Conservation (phyloP, 2,329 filamentous ascomycete genomes). For the Trichophyton simii region DNA sequence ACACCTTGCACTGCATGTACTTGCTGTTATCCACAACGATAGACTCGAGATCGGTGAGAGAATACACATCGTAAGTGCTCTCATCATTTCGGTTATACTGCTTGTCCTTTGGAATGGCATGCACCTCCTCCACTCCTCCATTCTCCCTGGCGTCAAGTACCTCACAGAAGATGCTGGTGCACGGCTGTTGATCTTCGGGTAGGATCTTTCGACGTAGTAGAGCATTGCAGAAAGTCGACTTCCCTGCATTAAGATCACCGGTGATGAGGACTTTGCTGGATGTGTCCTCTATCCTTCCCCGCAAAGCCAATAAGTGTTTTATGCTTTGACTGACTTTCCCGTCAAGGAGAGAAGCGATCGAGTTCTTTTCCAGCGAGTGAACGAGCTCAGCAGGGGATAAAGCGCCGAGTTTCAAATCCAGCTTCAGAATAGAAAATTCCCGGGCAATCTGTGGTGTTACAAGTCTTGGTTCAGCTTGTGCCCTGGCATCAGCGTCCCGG, state of each 20-base stretch:
- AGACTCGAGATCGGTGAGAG: slow-evolving; percentile 64
- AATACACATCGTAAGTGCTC: slow-evolving; percentile 81
- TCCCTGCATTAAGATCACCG: slow-evolving; percentile 91
- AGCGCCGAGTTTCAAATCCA: slow-evolving; percentile 82
- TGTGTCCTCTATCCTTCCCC: slow-evolving; percentile 92
- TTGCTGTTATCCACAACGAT: slow-evolving; percentile 80
- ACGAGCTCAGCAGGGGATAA: slow-evolving; percentile 81
- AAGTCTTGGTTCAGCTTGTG: slow-evolving; percentile 59
- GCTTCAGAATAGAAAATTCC: slow-evolving; percentile 88
- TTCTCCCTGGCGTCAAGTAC: slow-evolving; percentile 89
- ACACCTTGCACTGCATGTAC: slow-evolving; percentile 94
- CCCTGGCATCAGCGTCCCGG: slow-evolving; percentile 50
- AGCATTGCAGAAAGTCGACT: slow-evolving; percentile 99
- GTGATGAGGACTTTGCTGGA: slow-evolving; percentile 94
- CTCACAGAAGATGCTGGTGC: slow-evolving; percentile 96
- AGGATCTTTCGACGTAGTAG: slow-evolving; percentile 80
- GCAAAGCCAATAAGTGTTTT: slow-evolving; percentile 71
- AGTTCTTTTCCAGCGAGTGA: slow-evolving; percentile 84
- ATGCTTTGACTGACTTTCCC: slow-evolving; percentile 91
- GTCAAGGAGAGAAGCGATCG: slow-evolving; percentile 79
- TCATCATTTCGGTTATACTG: slow-evolving; percentile 83
- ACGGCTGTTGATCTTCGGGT: slow-evolving; percentile 94
- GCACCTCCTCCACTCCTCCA: slow-evolving; percentile 81
- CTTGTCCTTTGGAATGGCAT: slow-evolving; percentile 74
- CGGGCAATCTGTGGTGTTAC: slow-evolving; percentile 87